Conservation (phyloP, 345 rosid species). For the Corchorus olitorius region DNA sequence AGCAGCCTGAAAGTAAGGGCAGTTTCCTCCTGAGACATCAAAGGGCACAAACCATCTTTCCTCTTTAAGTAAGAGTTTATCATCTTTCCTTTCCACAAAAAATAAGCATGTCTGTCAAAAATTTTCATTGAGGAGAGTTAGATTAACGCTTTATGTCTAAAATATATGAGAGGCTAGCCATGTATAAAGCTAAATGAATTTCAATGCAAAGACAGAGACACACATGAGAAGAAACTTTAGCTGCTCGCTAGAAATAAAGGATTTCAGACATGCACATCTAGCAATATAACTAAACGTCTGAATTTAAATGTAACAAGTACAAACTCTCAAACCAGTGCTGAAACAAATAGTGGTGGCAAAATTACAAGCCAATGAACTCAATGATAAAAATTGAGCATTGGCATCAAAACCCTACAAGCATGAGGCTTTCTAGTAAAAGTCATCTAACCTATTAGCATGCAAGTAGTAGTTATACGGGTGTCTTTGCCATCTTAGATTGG, state of each 20-base stretch:
- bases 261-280: neutral
- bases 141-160: no score
- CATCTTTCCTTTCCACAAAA: no score
- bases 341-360: neutral
- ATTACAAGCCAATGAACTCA: neutral
- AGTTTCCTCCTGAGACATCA: no score
- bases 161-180: no score
- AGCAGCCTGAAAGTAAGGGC: no score
- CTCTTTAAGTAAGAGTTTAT: no score
- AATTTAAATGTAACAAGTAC: constrained; percentile 8
- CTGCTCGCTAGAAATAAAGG: constrained; percentile 15
- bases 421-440: neutral
- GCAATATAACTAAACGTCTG: neutral
- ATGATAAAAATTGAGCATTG: neutral
- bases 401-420: neutral
- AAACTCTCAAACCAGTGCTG: neutral
- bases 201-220: no score
- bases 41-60: no score
- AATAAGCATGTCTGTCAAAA: no score
- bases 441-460: neutral
- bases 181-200: no score
- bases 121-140: no score
- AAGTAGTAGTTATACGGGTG: neutral
- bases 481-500: neutral
- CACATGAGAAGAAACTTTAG: constrained; percentile 14